These are phyloP conservation scores for Colletotrichum cuscutae DNA, from an alignment of 2,329 filamentous ascomycete species.

Conservation along the genomic window DNA sequence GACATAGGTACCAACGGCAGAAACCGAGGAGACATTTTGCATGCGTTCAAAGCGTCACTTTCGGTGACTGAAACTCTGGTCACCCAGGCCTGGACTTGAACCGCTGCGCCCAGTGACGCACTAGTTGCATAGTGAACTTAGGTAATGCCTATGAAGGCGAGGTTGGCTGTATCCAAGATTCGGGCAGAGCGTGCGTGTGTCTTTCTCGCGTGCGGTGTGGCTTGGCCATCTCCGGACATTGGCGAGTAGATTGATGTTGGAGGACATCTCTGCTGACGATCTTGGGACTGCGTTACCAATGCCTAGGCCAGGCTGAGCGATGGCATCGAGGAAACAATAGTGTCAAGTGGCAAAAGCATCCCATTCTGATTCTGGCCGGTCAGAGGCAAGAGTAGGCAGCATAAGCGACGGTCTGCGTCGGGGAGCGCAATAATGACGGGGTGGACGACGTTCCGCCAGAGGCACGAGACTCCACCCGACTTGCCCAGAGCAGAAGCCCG, in stretches of 20 bases:
- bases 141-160: constrained; percentile 1
- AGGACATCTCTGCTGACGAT: constrained; percentile 9
- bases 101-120: constrained; percentile 28
- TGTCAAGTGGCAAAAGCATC: constrained; percentile 16
- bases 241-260: constrained; percentile 15
- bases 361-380: constrained; percentile 11
- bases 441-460: constrained; percentile 24
- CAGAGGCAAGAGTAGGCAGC: neutral
- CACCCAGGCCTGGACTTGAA: constrained; percentile 11
- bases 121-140: constrained; percentile 10
- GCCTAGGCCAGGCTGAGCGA: constrained; percentile 1
- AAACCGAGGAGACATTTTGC: constrained; percentile 5
- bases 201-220: constrained; percentile 14
- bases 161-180: neutral
- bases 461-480: constrained; percentile 26
- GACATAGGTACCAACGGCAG: neutral
- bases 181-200: constrained; percentile 8
- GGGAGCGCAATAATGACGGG: constrained; percentile 3
- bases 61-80: constrained; percentile 25
- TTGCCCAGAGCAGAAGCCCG: constrained; percentile 30
- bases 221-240: constrained; percentile 19
- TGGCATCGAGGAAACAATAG: neutral
- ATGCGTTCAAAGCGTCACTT: constrained; percentile 28
- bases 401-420: constrained; percentile 11
- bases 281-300: neutral